These are phyloP conservation scores for Hippophae tibetana DNA, from an alignment of 306 rosid species.

Conservation along the genomic window DNA sequence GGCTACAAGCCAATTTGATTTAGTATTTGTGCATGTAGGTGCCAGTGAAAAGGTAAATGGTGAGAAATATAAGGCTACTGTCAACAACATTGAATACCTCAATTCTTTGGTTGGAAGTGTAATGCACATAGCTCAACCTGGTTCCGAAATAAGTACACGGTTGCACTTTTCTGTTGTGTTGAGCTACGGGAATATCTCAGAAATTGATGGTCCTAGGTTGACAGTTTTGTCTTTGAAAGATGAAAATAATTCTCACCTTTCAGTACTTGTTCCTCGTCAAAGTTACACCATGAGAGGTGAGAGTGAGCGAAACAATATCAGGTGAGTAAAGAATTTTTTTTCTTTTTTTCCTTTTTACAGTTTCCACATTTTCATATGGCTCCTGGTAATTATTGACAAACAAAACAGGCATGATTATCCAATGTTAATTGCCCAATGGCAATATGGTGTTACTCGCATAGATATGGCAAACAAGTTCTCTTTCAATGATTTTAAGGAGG, in stretches of 20 bases:
- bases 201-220: constrained; percentile 33
- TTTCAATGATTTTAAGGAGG: constrained; percentile 72
- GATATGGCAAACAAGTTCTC: constrained; percentile 54
- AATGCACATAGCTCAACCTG: constrained; percentile 39
- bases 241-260: constrained; percentile 35
- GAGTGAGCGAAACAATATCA: constrained; percentile 50
- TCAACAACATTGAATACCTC: constrained; percentile 37
- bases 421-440: constrained; percentile 82
- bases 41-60: constrained; percentile 38
- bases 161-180: constrained; percentile 71
- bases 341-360: constrained; percentile 16
- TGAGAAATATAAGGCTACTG: constrained; percentile 26
- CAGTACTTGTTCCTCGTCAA: constrained; percentile 58
- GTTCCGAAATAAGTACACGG: constrained; percentile 55
- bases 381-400: constrained; percentile 21
- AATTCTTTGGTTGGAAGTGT: constrained; percentile 65
- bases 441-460: constrained; percentile 83
- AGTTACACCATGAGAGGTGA: constrained; percentile 84
- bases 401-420: constrained; percentile 73
- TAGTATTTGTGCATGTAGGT: constrained; percentile 67
- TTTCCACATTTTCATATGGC: constrained; percentile 3
- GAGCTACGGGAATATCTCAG: constrained; percentile 61
- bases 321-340: constrained; percentile 36
- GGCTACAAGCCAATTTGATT: constrained; percentile 50
- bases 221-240: constrained; percentile 30